Conservation (phyloP, 2,329 filamentous ascomycete genomes). For the Chrysoporthe deuterocubensis region DNA sequence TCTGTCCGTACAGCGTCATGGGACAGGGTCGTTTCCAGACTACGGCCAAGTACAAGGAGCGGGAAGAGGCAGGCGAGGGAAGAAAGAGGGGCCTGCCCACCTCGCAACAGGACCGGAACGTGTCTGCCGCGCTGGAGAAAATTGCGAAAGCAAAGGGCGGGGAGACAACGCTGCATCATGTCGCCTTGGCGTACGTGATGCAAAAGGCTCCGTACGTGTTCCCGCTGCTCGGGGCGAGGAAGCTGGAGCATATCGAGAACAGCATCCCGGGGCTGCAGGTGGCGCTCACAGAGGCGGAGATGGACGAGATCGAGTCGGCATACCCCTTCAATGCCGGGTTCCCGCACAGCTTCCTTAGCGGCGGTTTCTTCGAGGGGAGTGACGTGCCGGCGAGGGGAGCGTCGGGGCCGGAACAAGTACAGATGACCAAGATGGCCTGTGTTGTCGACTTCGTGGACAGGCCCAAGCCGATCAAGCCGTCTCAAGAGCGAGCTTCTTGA, state of each 20-base stretch:
- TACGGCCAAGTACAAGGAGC: conserved; percentile 32
- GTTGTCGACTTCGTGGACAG: background rate
- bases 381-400: background rate
- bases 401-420: background rate
- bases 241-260: conserved; percentile 54
- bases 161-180: conserved; percentile 58
- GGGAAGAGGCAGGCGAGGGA: conserved; percentile 43
- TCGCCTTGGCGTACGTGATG: conserved; percentile 59
- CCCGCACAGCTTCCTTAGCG: conserved; percentile 48
- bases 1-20: conserved; percentile 64
- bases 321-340: conserved; percentile 60
- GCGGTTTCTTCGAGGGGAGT: conserved; percentile 6
- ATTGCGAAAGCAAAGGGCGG: conserved; percentile 61
- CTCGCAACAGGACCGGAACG: conserved; percentile 42
- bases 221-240: conserved; percentile 57
- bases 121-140: conserved; percentile 58
- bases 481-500: background rate
- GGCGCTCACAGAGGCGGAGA: conserved; percentile 53
- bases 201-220: conserved; percentile 57
- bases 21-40: conserved; percentile 57
- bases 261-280: conserved; percentile 61
- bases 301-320: conserved; percentile 57
- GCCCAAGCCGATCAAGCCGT: background rate
- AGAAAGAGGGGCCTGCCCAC: background rate
- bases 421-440: background rate